These are phyloP conservation scores for Candida boleticola DNA, from an alignment of 805 yeast species.

Conservation along the genomic window DNA sequence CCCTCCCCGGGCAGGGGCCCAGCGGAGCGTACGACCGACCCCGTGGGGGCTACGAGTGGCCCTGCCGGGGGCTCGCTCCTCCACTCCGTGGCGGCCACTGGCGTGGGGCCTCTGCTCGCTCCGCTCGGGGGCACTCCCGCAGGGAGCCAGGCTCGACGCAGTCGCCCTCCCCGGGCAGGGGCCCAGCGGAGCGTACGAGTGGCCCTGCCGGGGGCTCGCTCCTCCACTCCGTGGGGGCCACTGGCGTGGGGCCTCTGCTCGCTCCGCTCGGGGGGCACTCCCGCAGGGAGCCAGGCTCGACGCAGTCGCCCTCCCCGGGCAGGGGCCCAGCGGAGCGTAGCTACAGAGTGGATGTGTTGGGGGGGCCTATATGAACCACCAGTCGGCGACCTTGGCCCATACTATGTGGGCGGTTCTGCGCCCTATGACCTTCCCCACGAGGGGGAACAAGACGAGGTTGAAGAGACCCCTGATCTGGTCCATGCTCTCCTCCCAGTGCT, in stretches of 20 bases:
- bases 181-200: background rate
- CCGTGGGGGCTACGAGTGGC: background rate
- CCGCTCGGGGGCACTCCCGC: background rate
- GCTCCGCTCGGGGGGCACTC: too few relatives aligned
- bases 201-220: background rate
- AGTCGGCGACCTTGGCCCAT: conserved; percentile 36
- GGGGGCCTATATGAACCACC: conserved; percentile 23
- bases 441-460: conserved; percentile 60
- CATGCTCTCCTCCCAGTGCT: conserved; percentile 73
- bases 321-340: background rate
- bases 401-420: conserved; percentile 50
- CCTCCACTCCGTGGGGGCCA: background rate
- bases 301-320: background rate
- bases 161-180: background rate
- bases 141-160: background rate
- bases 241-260: background rate
- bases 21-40: too few relatives aligned
- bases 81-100: background rate
- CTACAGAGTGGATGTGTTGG: background rate
- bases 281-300: background rate
- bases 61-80: background rate
- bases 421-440: conserved; percentile 67
- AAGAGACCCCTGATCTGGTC: conserved; percentile 57
- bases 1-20: background rate
- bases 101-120: background rate